phyloP scores from a whole-genome alignment of 2,329 filamentous ascomycete genomes.

The Stemphylium vesicarium region DNA sequence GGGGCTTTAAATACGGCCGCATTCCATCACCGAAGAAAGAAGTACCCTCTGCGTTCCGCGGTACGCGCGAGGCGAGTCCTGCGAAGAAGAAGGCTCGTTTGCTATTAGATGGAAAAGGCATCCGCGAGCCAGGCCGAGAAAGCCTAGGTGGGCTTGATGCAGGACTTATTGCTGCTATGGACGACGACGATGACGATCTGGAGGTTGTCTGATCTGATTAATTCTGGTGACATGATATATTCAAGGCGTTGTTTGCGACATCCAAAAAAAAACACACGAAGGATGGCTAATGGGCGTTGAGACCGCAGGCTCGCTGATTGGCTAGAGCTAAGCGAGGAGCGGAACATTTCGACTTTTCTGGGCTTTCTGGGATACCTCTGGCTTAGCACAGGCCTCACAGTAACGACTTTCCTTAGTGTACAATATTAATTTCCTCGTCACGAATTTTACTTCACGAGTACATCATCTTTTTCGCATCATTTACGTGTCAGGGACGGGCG shows the following conservation, averaged over 20 bases:
- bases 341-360: constrained; percentile 28
- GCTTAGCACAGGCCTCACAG: constrained; percentile 13
- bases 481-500: too few relatives aligned
- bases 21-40: constrained; percentile 45
- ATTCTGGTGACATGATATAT: background rate
- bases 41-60: constrained; percentile 29
- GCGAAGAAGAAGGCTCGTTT: constrained; percentile 58
- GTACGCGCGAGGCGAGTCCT: constrained; percentile 45
- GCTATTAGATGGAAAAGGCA: constrained; percentile 55
- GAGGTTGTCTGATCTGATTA: constrained; percentile 53
- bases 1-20: constrained; percentile 54
- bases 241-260: constrained; percentile 25
- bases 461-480: background rate
- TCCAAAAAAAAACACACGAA: constrained; percentile 3
- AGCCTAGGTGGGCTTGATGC: constrained; percentile 48
- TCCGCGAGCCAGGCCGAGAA: constrained; percentile 57
- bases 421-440: constrained; percentile 12
- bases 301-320: constrained; percentile 33
- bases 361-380: constrained; percentile 18
- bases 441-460: constrained; percentile 57
- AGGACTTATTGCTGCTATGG: constrained; percentile 46
- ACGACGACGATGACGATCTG: constrained; percentile 56
- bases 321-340: constrained; percentile 39
- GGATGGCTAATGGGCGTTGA: constrained; percentile 24
- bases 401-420: constrained; percentile 29